These are phyloP conservation scores for Davidsoniella neocaledoniae DNA, from an alignment of 2,329 filamentous ascomycete species.

Conservation along the genomic window DNA sequence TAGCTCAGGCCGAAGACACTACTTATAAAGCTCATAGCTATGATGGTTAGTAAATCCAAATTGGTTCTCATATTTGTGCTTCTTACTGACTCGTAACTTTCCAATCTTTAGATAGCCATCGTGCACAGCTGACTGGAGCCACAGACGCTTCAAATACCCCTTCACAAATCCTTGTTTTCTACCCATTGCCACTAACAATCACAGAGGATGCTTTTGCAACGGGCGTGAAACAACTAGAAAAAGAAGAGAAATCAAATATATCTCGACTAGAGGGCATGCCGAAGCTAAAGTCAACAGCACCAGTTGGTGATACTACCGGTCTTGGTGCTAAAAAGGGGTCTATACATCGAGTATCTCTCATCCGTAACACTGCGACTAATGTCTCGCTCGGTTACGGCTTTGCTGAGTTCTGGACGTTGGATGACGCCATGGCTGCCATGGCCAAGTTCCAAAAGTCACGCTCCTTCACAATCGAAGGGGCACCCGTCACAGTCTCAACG, in stretches of 20 bases:
- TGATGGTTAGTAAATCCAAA: not conserved
- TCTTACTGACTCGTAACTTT: not conserved
- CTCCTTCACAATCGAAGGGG: constrained; percentile 62
- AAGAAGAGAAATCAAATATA: constrained; percentile 27
- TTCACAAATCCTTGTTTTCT: constrained; percentile 62
- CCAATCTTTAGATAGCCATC: constrained; percentile 17
- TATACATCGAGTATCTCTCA: constrained; percentile 59
- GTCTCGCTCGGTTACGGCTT: constrained; percentile 72
- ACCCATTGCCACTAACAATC: constrained; percentile 52
- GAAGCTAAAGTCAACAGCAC: constrained; percentile 43
- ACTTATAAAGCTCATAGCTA: not conserved
- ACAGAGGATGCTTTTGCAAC: constrained; percentile 56
- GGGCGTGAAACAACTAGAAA: constrained; percentile 56
- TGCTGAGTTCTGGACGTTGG: constrained; percentile 61
- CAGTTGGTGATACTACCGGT: constrained; percentile 37
- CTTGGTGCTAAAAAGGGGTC: constrained; percentile 57
- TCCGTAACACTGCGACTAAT: constrained; percentile 53
- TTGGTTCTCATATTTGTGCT: not conserved
- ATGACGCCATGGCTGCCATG: constrained; percentile 60
- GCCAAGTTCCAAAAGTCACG: constrained; percentile 54
- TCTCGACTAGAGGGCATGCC: constrained; percentile 24
- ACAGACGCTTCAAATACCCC: constrained; percentile 36
- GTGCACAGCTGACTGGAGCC: constrained; percentile 25
- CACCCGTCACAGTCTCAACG: constrained; percentile 52
- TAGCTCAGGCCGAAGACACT: not conserved